Evolutionary conservation across 768 basidiomycete species (phyloP), one percentile per base, ranked within the genome.

Genomic region (Thelephora aurantiotincta): DNA sequence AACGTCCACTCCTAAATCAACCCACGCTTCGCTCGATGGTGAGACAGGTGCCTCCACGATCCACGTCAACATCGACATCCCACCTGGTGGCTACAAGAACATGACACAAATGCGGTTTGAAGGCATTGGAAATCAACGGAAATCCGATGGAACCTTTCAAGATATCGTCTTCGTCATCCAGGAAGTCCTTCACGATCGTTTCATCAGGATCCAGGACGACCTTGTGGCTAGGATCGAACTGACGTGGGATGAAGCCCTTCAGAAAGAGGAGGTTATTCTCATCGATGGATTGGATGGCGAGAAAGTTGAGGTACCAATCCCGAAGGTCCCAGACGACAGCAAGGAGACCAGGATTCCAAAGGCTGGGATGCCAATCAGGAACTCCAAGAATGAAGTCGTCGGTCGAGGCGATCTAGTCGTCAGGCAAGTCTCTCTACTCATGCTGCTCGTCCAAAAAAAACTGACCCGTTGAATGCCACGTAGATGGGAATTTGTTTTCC

Each of bases 101-200:
- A 22, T 16, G 18, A 78, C 78, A 18, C 68, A 70, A 50, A 74
- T 84, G 33, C 57, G 74, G 35, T 81, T 78, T 50, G 70, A 73
- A 34, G 68, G 71, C n/a, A 72, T 74, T 6, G 82, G 82, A n/a
- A 78, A 82, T 62, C 78, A 84, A 54, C 66, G 72, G 48, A 65
- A 67, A 51, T 41, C 38, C 7, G 69, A 72, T 48, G 73, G 75
- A 11, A 60, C 65, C 11, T 71, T 72, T 45, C 80, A 84, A 54
- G 79, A 83, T 47, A 70, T 84, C 46, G 73, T 77, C 16, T 84
- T 84, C 54, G 60, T 82, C 44, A 65, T 83, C 26, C 75, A 79
- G 54, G 74, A 80, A 55, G 62, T 69, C 18, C 67, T 69, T 41
- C 78, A 82, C 52, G 65, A 74, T 38, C 67, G 71, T 33, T 82